Conservation (phyloP, 371 early-diverging fungal genomes). For the Mucor plumbeus region DNA sequence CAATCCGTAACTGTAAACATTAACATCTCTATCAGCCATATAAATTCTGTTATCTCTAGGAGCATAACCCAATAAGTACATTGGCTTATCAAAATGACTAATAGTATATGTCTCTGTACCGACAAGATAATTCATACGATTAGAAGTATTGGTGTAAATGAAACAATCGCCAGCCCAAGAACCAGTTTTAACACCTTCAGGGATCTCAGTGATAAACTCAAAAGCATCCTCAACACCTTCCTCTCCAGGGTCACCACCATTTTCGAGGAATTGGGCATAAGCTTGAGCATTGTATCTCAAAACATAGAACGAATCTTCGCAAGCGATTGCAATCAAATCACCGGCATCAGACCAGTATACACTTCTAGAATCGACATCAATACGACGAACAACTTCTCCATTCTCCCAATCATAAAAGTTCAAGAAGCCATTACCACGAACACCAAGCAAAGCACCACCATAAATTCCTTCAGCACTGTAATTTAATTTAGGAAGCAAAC, state of each 20-base stretch:
- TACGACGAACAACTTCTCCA: constrained; percentile 88
- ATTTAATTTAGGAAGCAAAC: constrained; percentile 67
- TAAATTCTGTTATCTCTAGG: constrained; percentile 94
- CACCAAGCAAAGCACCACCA: constrained; percentile 93
- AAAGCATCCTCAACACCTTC: constrained; percentile 97
- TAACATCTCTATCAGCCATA: constrained; percentile 91
- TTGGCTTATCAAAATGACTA: constrained; percentile 90
- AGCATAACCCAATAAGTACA: constrained; percentile 93
- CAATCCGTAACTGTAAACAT: constrained; percentile 87
- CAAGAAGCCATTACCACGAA: constrained; percentile 82
- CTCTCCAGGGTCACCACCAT: constrained; percentile 75
- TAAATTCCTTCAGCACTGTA: constrained; percentile 92
- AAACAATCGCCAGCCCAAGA: constrained; percentile 98
- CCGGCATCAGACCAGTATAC: constrained; percentile 95
- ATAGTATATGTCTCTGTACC: constrained; percentile 92
- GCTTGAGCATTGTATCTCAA: constrained; percentile 90
- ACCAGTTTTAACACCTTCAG: constrained; percentile 91
- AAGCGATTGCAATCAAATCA: constrained; percentile 90
- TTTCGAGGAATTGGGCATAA: constrained; percentile 78
- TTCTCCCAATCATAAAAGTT: constrained; percentile 98
- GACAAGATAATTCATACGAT: constrained; percentile 94
- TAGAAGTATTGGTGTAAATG: constrained; percentile 89
- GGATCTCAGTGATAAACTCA: constrained; percentile 91
- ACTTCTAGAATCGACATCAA: constrained; percentile 88
- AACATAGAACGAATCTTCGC: constrained; percentile 92